phyloP scores from a whole-genome alignment of 306 rosid species.

The Ceratonia siliqua region DNA sequence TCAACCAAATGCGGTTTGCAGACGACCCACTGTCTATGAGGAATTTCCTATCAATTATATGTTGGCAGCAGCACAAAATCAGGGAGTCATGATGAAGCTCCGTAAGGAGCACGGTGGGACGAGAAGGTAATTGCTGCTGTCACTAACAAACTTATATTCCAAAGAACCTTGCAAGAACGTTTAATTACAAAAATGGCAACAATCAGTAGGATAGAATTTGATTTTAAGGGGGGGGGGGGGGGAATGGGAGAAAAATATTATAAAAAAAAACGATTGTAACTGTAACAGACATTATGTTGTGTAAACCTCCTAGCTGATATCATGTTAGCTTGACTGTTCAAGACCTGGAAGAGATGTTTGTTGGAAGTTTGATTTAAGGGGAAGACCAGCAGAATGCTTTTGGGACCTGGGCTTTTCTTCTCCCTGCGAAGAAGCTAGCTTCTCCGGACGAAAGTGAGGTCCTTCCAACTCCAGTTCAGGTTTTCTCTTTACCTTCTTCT shows the following conservation, averaged over 20 bases:
- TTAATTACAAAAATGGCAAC: conserved; percentile 71
- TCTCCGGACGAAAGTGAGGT: conserved; percentile 59
- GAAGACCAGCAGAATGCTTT: conserved; percentile 60
- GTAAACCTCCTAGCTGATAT: conserved; percentile 51
- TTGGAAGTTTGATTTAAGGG: conserved; percentile 61
- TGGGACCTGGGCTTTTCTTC: conserved; percentile 66
- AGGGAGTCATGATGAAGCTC: background rate
- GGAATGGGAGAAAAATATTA: background rate
- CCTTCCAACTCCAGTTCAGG: conserved; percentile 68
- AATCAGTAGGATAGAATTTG: conserved; percentile 36
- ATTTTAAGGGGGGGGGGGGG: background rate
- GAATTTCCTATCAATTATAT: too few species aligned
- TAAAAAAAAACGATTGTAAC: background rate
- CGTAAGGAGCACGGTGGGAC: background rate
- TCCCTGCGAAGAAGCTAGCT: conserved; percentile 53
- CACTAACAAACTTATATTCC: conserved; percentile 41
- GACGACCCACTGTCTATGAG: too few species aligned
- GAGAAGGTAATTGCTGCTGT: conserved; percentile 37
- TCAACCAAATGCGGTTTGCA: too few species aligned
- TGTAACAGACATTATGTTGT: conserved; percentile 30
- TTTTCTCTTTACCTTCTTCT: conserved; percentile 83
- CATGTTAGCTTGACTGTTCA: conserved; percentile 84
- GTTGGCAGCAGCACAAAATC: too few species aligned
- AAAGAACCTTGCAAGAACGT: conserved; percentile 45
- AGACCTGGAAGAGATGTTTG: conserved; percentile 64